Evolutionary conservation across 1,139 yeast genomes (phyloP).

Genomic region (Yamadazyma epiphylla): DNA sequence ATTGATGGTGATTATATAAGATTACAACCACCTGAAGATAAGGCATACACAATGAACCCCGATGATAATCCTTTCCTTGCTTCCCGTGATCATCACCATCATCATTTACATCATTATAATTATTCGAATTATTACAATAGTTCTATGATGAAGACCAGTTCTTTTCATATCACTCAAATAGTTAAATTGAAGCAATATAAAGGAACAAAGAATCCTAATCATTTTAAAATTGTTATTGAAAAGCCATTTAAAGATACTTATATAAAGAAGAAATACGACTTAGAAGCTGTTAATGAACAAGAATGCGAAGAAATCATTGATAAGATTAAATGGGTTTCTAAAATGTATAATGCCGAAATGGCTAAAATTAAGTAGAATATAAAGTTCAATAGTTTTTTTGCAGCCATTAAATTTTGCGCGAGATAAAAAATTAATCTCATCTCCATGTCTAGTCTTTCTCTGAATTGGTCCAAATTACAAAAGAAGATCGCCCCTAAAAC

Average conservation of each 20-base stretch:
- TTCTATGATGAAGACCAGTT: slow-evolving; percentile 69
- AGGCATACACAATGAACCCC: slow-evolving; percentile 49
- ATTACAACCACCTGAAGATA: slow-evolving; percentile 72
- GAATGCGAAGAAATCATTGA: slow-evolving; percentile 76
- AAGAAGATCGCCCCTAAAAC: slow-evolving; percentile 17
- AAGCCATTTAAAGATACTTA: slow-evolving; percentile 39
- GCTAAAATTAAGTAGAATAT: slow-evolving; percentile 8
- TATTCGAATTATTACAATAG: slow-evolving; percentile 55
- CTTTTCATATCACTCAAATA: slow-evolving; percentile 83
- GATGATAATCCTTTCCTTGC: slow-evolving; percentile 27
- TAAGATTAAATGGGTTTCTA: slow-evolving; percentile 53
- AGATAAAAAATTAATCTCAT: slow-evolving; percentile 1
- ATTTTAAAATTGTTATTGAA: slow-evolving; percentile 78
- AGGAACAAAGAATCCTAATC: slow-evolving; percentile 60
- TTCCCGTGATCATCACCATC: slow-evolving; percentile 15
- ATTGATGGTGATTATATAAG: slow-evolving; percentile 93
- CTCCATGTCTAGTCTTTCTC: slow-evolving; percentile 22
- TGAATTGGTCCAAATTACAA: slow-evolving; percentile 34
- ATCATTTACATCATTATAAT: slow-evolving; percentile 33
- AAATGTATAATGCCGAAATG: slow-evolving; percentile 34
- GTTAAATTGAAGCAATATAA: slow-evolving; percentile 71
- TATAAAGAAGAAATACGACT: slow-evolving; percentile 68
- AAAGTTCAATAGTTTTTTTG: slow-evolving; percentile 8
- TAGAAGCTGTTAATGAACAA: slow-evolving; percentile 64
- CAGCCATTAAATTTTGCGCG: slow-evolving; percentile 1